Evolutionary conservation across 2,329 filamentous ascomycete species (phyloP).

Genomic region (Dothideomycetidae sp.): DNA sequence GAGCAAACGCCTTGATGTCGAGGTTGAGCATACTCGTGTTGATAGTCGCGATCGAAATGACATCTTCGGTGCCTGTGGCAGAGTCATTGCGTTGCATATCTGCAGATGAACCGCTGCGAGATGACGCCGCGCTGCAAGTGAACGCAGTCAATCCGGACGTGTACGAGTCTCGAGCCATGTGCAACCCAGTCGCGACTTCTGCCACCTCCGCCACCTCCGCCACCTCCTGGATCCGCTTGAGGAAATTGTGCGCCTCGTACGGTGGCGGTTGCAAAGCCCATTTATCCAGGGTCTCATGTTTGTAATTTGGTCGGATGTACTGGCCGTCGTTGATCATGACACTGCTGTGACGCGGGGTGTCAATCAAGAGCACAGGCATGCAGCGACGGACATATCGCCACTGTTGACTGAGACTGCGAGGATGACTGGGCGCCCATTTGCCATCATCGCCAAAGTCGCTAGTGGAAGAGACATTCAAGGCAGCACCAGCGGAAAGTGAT

Average conservation of each 20-base stretch:
- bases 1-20: constrained; percentile 7
- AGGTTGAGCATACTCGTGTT: constrained; percentile 1
- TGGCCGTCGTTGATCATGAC: constrained; percentile 30
- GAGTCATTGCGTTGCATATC: constrained; percentile 9
- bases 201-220: not conserved
- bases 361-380: constrained; percentile 30
- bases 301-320: constrained; percentile 31
- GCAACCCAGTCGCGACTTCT: not conserved
- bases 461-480: constrained; percentile 5
- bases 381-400: constrained; percentile 35
- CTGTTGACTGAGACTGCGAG: constrained; percentile 23
- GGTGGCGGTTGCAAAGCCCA: constrained; percentile 31
- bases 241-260: constrained; percentile 29
- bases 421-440: constrained; percentile 24
- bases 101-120: constrained; percentile 7
- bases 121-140: not conserved
- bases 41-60: constrained; percentile 3
- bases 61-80: not conserved
- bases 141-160: constrained; percentile 3
- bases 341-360: constrained; percentile 32
- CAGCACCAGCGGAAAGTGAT: constrained; percentile 6
- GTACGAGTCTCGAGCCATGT: constrained; percentile 1
- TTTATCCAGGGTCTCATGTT: constrained; percentile 27
- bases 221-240: not conserved
- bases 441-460: constrained; percentile 20